Percentiles rank a stretch among this genome's conserved stretches.
Evolutionary conservation across 345 rosid species (phyloP).

Genomic region (Streptanthus diversifolius): DNA sequence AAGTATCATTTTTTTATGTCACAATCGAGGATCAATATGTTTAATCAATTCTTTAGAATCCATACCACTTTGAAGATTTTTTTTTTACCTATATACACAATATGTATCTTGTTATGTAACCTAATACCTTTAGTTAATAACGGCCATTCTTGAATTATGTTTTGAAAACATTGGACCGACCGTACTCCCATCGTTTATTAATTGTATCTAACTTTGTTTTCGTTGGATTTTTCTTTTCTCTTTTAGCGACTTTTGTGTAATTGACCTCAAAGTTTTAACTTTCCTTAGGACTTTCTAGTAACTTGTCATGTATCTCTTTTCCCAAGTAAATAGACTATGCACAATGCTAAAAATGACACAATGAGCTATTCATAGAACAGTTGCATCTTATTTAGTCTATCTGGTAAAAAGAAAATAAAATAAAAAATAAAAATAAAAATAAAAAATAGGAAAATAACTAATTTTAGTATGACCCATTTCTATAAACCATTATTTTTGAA

Average conservation of each 20-base stretch:
- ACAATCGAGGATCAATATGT: background rate
- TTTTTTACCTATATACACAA: background rate
- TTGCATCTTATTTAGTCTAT: too few species aligned
- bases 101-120: background rate
- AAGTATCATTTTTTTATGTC: too few species aligned
- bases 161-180: background rate
- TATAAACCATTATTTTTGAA: too few species aligned
- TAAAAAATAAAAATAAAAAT: too few species aligned
- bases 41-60: background rate
- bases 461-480: too few species aligned
- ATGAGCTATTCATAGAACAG: conserved; percentile 31
- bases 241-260: background rate
- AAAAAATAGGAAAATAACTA: too few species aligned
- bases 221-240: background rate
- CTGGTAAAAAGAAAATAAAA: too few species aligned
- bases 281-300: conserved; percentile 14
- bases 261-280: background rate
- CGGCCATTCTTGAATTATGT: background rate
- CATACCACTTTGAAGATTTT: background rate
- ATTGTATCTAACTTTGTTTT: background rate
- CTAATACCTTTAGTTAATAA: background rate
- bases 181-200: background rate
- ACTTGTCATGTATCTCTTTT: conserved; percentile 18
- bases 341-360: conserved; percentile 9
- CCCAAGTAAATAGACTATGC: conserved; percentile 22